Evolutionary conservation across 441 rosid species (phyloP).

Genomic region (Capsella rubella): DNA sequence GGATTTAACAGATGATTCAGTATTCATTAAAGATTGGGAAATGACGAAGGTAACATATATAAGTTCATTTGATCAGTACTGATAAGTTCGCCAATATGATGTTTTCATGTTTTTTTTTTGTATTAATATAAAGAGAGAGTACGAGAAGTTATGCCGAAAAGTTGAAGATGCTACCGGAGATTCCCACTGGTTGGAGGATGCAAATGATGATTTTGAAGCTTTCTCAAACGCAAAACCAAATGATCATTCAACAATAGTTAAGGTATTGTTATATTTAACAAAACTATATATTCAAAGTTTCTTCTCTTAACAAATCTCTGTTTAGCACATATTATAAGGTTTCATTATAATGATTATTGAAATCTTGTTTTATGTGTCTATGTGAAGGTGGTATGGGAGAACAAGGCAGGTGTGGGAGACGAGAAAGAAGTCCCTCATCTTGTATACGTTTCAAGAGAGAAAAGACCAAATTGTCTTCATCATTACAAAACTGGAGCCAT

Average conservation of each 20-base stretch:
- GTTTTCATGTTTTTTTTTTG: not conserved
- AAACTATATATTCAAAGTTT: no score
- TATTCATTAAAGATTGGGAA: conserved; percentile 56
- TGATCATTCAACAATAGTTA: conserved; percentile 67
- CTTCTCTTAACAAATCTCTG: no score
- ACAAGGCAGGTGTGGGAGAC: conserved; percentile 44
- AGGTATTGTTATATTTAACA: conserved; percentile 47
- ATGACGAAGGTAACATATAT: conserved; percentile 49
- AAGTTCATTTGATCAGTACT: no score
- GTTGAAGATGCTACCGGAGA: conserved; percentile 48
- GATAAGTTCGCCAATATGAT: no score
- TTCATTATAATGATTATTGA: no score
- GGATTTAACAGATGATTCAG: not conserved
- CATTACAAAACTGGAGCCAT: conserved; percentile 88
- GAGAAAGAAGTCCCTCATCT: conserved; percentile 59
- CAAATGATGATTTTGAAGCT: conserved; percentile 47
- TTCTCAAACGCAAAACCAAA: conserved; percentile 50
- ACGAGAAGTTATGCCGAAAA: conserved; percentile 54
- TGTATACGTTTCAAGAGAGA: conserved; percentile 75
- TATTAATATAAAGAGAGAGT: conserved; percentile 51
- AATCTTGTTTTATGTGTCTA: not conserved
- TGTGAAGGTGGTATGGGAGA: conserved; percentile 63
- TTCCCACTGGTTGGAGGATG: conserved; percentile 39
- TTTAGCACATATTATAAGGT: no score
- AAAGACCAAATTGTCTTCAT: conserved; percentile 56